phyloP scores from a whole-genome alignment of 345 rosid genomes.

The Eucalyptus curtisii region DNA sequence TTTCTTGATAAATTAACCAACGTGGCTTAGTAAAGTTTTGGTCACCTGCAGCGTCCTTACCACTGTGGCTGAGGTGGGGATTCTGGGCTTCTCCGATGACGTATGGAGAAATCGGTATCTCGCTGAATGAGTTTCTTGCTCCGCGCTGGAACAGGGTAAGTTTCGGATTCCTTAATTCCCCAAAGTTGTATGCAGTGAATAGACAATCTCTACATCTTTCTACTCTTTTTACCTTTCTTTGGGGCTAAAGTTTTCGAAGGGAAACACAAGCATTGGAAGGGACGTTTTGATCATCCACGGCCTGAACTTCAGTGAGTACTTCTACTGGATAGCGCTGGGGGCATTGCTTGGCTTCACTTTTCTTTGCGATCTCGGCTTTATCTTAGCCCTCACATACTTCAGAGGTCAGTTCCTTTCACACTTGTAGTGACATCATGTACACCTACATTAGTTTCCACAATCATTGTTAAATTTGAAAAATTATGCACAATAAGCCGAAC shows the following conservation, averaged over 20 bases:
- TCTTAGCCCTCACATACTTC: conserved; percentile 50
- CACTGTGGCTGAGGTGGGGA: conserved; percentile 66
- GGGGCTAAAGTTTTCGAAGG: conserved; percentile 25
- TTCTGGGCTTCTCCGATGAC: conserved; percentile 66
- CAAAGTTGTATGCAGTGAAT: background rate
- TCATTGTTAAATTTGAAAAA: background rate
- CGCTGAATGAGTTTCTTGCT: conserved; percentile 61
- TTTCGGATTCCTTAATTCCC: background rate
- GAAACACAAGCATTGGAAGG: conserved; percentile 28
- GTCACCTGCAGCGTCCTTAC: conserved; percentile 49
- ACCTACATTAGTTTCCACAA: background rate
- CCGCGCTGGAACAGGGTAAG: conserved; percentile 63
- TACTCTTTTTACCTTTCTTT: background rate
- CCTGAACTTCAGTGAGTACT: conserved; percentile 31
- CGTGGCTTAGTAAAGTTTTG: background rate
- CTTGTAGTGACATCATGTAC: background rate
- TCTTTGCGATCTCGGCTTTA: conserved; percentile 44
- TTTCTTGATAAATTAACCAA: background rate
- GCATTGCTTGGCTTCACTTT: conserved; percentile 49
- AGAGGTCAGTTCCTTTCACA: conserved; percentile 31
- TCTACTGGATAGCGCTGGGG: conserved; percentile 58
- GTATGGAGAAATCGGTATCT: conserved; percentile 58
- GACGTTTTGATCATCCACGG: conserved; percentile 16
- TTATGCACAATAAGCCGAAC: background rate
- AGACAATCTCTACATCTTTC: background rate